A percentile compares a stretch with the other conserved stretches of the same genome.
Evolutionary conservation across 179 eudicot genomes (phyloP).

Genomic region (Spergularia azorica): DNA sequence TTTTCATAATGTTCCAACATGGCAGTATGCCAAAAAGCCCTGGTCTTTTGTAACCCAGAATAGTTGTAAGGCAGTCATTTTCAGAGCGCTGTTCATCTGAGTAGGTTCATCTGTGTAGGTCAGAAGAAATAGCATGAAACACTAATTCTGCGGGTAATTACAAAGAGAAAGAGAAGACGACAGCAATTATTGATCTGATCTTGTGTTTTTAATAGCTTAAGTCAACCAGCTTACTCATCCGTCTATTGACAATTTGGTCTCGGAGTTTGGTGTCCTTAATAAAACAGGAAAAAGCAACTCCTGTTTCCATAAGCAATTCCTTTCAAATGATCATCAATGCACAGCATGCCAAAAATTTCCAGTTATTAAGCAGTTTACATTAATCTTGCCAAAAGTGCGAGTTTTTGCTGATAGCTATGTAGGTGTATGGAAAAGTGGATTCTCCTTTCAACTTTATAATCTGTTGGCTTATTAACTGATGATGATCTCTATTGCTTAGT

Average conservation of each 20-base stretch:
- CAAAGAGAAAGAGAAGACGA: neutral
- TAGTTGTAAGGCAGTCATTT: neutral
- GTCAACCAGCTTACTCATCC: neutral
- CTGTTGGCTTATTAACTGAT: conserved; percentile 17
- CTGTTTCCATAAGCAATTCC: neutral
- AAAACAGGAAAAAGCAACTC: neutral
- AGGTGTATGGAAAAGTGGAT: neutral
- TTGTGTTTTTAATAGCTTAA: neutral
- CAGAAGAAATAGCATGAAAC: neutral
- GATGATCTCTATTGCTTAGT: conserved; percentile 43
- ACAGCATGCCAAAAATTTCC: neutral
- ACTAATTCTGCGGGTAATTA: neutral
- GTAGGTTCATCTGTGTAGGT: neutral
- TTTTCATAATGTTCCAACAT: neutral
- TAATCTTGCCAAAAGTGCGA: neutral
- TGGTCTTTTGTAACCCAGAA: neutral
- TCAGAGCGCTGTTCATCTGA: neutral
- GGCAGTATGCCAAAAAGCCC: neutral
- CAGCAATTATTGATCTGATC: neutral
- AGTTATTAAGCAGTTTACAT: neutral
- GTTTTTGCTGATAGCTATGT: neutral
- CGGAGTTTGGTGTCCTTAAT: neutral
- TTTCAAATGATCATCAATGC: neutral
- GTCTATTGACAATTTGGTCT: neutral
- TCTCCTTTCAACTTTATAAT: neutral